A percentile compares a stretch with the other conserved stretches of the same genome.
These are phyloP conservation scores for Ophiostoma montium DNA, from an alignment of 2,329 filamentous ascomycete species.

Conservation along the genomic window DNA sequence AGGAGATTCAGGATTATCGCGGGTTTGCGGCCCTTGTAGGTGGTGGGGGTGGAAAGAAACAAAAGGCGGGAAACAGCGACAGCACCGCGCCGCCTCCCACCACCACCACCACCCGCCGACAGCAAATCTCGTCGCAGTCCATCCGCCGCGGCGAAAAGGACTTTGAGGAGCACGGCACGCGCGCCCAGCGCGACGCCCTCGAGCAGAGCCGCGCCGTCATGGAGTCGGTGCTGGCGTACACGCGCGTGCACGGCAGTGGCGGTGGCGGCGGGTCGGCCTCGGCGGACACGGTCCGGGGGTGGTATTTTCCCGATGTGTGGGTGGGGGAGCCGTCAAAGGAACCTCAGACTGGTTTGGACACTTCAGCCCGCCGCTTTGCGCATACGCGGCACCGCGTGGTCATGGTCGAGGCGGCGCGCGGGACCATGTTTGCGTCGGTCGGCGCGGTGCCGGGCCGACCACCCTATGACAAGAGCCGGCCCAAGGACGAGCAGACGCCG, in stretches of 20 bases:
- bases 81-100: not conserved
- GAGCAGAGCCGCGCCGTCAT: constrained; percentile 74
- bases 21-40: constrained; percentile 40
- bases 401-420: constrained; percentile 56
- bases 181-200: constrained; percentile 62
- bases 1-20: constrained; percentile 71
- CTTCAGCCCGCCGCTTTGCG: constrained; percentile 13
- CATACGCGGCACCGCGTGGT: constrained; percentile 39
- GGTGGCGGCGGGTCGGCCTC: constrained; percentile 22
- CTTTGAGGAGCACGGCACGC: constrained; percentile 85
- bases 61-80: not conserved
- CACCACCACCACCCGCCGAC: constrained; percentile 27
- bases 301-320: constrained; percentile 57
- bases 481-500: constrained; percentile 29
- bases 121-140: constrained; percentile 41
- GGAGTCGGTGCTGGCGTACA: constrained; percentile 71
- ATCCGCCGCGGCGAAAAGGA: constrained; percentile 94
- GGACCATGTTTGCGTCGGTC: constrained; percentile 50
- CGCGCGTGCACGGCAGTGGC: constrained; percentile 52
- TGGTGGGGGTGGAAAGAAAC: not conserved
- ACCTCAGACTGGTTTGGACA: not conserved
- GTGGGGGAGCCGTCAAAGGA: constrained; percentile 12
- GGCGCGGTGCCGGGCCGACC: constrained; percentile 38
- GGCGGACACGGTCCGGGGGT: constrained; percentile 50
- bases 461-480: constrained; percentile 29